A percentile compares a stretch with the other conserved stretches of the same genome.
These are phyloP conservation scores for Plectosphaerella sp. DNA, from an alignment of 2,329 filamentous ascomycete species.

Conservation along the genomic window DNA sequence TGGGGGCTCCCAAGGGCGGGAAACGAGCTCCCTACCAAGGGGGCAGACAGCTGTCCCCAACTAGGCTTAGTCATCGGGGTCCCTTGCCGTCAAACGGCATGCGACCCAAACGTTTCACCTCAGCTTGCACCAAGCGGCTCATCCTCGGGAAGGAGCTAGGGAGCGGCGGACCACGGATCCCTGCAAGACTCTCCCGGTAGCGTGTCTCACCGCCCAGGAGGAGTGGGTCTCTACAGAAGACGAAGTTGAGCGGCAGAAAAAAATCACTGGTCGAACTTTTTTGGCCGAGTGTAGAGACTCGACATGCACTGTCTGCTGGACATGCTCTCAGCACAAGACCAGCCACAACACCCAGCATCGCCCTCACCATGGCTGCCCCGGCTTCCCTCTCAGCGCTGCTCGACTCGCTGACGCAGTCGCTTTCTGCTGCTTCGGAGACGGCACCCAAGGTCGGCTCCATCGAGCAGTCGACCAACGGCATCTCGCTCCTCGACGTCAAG, in stretches of 20 bases:
- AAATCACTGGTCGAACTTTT: slow-evolving; percentile 6
- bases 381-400: slow-evolving; percentile 45
- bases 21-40: too few species aligned
- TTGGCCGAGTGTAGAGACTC: not conserved
- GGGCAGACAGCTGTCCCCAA: too few species aligned
- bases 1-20: too few species aligned
- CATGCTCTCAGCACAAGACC: slow-evolving; percentile 9
- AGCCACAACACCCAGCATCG: slow-evolving; percentile 13
- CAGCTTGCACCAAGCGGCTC: too few species aligned
- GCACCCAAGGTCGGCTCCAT: slow-evolving; percentile 59
- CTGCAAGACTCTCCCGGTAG: too few species aligned
- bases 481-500: slow-evolving; percentile 92
- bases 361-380: slow-evolving; percentile 39
- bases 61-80: too few species aligned
- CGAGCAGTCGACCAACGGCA: slow-evolving; percentile 75
- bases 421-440: slow-evolving; percentile 62
- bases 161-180: too few species aligned
- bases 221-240: too few species aligned
- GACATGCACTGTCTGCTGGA: slow-evolving; percentile 10
- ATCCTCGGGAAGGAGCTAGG: too few species aligned
- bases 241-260: slow-evolving; percentile 12
- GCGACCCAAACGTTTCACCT: too few species aligned
- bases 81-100: too few species aligned
- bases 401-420: slow-evolving; percentile 52
- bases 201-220: too few species aligned